Evolutionary conservation across 805 yeast genomes (phyloP), one percentile per base, ranked within the genome.

Genomic region (Metschnikowia picachoensis): DNA sequence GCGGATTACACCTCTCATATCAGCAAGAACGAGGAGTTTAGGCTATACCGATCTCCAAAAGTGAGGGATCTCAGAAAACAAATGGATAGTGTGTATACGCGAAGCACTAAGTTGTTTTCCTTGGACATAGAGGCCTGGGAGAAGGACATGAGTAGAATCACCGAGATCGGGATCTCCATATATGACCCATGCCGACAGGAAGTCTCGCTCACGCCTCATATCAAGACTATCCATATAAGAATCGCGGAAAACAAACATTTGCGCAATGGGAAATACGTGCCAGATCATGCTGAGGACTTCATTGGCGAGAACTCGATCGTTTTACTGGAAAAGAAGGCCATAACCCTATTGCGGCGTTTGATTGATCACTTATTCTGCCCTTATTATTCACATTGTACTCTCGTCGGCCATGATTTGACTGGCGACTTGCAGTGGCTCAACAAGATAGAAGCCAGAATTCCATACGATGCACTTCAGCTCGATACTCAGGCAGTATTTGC

Each of bases 51-150:
- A 20, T 20, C 25, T 20, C 25, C 25, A 20, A 29, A 35, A n/a
- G 16, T 43, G 12, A 33, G 13, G 11, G 32, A 30, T 35, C 25
- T 47, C 30, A 10, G 17, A 13, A 27, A 30, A 12, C 34, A 40
- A 35, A 57, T 60, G 59, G 46, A 53, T 15, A 33, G 43, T 14
- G 62, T 60, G 30, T 60, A 50, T 33, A 49, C 47, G 14, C 45
- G 61, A 35, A 34, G 45, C 17, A 25, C 44, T 32, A 55, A 59
- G n/a, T 46, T 60, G 32, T 56, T 60, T 32, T 48, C 57, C 15
- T 37, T 61, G 4, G 66, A 61, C 40, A 55, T 61, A n/a, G 66
- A 61, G 51, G 65, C 64, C 3, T 59, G 49, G 47, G 66, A 61
- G 35, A 35, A 44, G 11, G 38, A 44, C 27, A 44, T 39, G 10